Base-by-base conservation (phyloP, 2,329 filamentous ascomycete species). In the Macrophomina tecta region DNA sequence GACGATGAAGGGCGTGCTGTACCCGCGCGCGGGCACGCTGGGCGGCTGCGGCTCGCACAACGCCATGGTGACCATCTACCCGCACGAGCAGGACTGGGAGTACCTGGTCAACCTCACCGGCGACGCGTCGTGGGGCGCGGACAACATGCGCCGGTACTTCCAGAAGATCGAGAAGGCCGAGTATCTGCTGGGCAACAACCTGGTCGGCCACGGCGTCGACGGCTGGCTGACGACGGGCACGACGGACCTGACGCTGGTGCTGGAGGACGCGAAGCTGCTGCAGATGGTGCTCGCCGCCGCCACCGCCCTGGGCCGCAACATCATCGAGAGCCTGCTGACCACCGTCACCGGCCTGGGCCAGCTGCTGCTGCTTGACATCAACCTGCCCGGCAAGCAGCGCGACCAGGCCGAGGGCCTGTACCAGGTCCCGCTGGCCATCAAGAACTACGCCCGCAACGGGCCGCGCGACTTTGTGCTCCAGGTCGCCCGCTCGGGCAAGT, bases 11-110 rank as follows among this genome's bases (percentile, higher is more conserved):
- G 87, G 87, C 3, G 85, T 83, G 8, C 79, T 86, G 5, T 89
- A 89, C 70, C 87, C 87, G 8, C 83, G 87, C 9, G 81, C 85
- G 2, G 85, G 83, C 28, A 85, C 82, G 2, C 77, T 89, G 1
- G 86, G 87, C 64, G 87, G 87, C 5, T 88, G 86, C 75, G 84
- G 85, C 0, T 82, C 85, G 5, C 88, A 91, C 76, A 88, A 89
- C 51, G 87, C 86, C 7, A 75, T 89, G 52, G 84, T 90, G 56
- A 81, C 84, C n/a, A 79, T 89, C 36, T 84, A 87, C 67, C 87
- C 88, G 0, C 82, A 86, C 66, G 80, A 85, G 55, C 83, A 81
- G 36, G 88, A 90, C 74, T 90, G 85, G 76, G 81, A 88, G 58
- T 77, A 85, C 70, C 85, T 90, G 64, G 83, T 82, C 2, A 75